These are phyloP conservation scores for Fusarium concolor DNA, from an alignment of 2,329 filamentous ascomycete genomes.

Conservation along the genomic window DNA sequence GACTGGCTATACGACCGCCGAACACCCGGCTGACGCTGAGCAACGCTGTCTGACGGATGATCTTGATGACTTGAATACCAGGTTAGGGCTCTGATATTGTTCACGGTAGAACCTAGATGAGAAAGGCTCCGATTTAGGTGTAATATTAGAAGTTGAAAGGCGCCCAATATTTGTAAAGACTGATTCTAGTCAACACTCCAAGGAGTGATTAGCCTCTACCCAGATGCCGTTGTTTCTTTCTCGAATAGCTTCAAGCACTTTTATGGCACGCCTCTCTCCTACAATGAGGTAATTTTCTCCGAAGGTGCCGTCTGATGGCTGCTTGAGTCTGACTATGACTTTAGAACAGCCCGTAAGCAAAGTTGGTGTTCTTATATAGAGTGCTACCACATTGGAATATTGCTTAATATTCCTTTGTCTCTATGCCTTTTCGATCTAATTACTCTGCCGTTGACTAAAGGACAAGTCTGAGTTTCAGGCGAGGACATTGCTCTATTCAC, in stretches of 20 bases:
- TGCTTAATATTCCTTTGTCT: background rate
- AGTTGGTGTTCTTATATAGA: constrained; percentile 1
- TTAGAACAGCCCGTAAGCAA: constrained; percentile 11
- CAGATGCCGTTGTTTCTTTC: background rate
- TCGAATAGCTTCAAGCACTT: constrained; percentile 1
- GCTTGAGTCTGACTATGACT: constrained; percentile 30
- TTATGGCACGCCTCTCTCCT: constrained; percentile 6
- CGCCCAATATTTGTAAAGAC: background rate
- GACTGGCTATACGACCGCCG: background rate
- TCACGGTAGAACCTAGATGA: background rate
- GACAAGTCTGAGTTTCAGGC: background rate
- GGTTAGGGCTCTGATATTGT: background rate
- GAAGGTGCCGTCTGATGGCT: constrained; percentile 18
- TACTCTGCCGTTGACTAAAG: too few relatives aligned
- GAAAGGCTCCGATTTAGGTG: background rate
- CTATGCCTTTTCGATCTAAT: background rate
- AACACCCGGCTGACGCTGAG: background rate
- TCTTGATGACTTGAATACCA: background rate
- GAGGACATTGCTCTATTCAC: background rate
- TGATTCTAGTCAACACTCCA: background rate
- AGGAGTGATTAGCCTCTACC: background rate
- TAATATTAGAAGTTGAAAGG: background rate
- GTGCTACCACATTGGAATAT: background rate
- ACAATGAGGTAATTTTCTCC: constrained; percentile 24
- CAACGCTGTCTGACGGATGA: background rate